These are phyloP conservation scores for Flaveria trinervia DNA, from an alignment of 129 eudicot species.

Conservation along the genomic window DNA sequence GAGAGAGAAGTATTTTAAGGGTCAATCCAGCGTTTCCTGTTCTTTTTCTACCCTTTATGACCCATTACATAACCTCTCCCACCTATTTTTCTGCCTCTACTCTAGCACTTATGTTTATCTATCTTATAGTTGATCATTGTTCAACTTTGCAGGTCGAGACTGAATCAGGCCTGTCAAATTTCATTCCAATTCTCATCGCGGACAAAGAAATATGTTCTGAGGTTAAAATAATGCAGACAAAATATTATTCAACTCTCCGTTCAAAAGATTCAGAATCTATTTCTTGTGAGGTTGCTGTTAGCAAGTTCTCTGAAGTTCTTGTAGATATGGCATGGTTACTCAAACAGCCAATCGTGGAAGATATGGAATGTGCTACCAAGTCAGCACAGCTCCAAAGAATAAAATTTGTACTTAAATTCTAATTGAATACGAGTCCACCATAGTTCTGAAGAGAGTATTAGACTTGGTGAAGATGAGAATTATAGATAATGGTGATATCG, in stretches of 20 bases:
- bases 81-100: background rate
- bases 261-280: constrained; percentile 31
- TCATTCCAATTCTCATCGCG: constrained; percentile 78
- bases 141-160: constrained; percentile 70
- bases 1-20: background rate
- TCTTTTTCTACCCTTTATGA: background rate
- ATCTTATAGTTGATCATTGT: background rate
- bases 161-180: constrained; percentile 86
- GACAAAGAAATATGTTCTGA: constrained; percentile 73
- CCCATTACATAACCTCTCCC: background rate
- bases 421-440: constrained; percentile 53
- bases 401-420: constrained; percentile 48
- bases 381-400: constrained; percentile 63
- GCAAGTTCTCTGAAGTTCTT: constrained; percentile 52
- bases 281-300: constrained; percentile 44
- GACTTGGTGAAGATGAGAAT: constrained; percentile 35
- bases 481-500: constrained; percentile 34
- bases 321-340: constrained; percentile 79
- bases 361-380: constrained; percentile 32
- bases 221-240: constrained; percentile 58
- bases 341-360: constrained; percentile 56
- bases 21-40: background rate
- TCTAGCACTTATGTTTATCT: background rate
- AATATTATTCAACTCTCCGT: constrained; percentile 37
- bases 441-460: constrained; percentile 62